Conservation (phyloP, 2,329 filamentous ascomycete genomes). For the Capronia coronata region DNA sequence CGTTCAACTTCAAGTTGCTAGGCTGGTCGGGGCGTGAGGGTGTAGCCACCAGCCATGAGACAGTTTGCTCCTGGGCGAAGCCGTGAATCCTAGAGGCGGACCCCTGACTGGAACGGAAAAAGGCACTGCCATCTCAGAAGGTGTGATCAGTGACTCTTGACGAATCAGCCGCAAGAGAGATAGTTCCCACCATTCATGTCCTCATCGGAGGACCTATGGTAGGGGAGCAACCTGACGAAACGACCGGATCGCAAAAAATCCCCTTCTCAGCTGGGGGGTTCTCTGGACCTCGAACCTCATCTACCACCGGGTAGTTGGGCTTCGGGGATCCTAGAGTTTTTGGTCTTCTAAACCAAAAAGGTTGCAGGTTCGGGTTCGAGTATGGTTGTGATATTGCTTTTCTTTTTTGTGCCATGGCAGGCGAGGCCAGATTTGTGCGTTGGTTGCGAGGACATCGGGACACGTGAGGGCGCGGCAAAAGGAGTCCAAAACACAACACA, state of each 20-base stretch:
- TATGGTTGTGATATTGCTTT: too few species aligned
- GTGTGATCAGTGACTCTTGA: too few species aligned
- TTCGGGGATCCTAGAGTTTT: neutral
- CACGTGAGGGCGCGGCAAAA: neutral
- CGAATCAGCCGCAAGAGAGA: too few species aligned
- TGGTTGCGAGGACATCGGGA: too few species aligned
- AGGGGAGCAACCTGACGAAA: neutral
- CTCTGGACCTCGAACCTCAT: neutral
- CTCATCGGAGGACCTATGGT: neutral
- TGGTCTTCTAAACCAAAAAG: neutral
- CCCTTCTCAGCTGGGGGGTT: neutral
- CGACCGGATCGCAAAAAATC: neutral
- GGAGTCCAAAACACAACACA: neutral
- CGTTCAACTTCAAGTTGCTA: neutral
- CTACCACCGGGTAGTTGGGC: neutral
- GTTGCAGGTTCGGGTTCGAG: too few species aligned
- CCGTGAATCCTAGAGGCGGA: neutral
- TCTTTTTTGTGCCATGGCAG: neutral
- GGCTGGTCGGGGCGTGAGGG: neutral
- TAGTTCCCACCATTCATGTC: neutral
- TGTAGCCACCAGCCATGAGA: neutral
- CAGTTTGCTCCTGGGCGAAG: neutral
- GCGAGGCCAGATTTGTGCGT: neutral
- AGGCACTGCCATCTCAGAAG: too few species aligned
- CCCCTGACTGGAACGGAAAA: neutral